Conservation (phyloP, 345 rosid genomes). For the Crucihimalaya himalaica region DNA sequence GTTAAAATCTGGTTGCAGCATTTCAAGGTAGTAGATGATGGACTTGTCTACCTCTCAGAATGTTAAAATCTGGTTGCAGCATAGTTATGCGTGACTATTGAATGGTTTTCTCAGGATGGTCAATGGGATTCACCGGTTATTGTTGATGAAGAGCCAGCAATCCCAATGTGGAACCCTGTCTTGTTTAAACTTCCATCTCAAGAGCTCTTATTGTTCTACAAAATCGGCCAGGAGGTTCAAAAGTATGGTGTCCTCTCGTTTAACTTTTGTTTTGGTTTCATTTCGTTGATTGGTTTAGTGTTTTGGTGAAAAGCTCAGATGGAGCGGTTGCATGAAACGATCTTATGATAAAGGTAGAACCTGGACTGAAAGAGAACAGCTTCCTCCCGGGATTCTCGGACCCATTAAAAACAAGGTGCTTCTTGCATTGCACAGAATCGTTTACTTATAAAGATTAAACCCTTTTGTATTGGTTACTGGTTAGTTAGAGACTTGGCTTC, state of each 20-base stretch:
- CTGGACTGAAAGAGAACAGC: conserved; percentile 82
- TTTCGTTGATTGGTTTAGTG: conserved; percentile 10
- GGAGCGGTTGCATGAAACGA: conserved; percentile 96
- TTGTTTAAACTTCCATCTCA: conserved; percentile 74
- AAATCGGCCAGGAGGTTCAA: conserved; percentile 84
- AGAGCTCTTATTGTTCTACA: conserved; percentile 81
- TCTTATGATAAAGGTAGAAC: conserved; percentile 78
- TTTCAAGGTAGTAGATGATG: conserved; percentile 49
- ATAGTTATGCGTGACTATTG: neutral
- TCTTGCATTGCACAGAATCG: neutral
- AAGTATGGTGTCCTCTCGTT: conserved; percentile 45
- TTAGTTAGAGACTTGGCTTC: neutral
- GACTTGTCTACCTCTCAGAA: neutral
- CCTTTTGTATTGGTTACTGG: conserved; percentile 1
- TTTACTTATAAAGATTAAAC: neutral
- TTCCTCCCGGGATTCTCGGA: conserved; percentile 88
- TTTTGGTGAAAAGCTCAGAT: conserved; percentile 47
- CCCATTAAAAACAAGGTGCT: conserved; percentile 87
- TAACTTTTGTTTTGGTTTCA: neutral
- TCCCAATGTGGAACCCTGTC: conserved; percentile 94
- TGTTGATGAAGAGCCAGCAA: conserved; percentile 65
- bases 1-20: conserved; percentile 45
- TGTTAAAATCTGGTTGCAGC: neutral
- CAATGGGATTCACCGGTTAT: conserved; percentile 60
- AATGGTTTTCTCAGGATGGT: conserved; percentile 55